phyloP scores from a whole-genome alignment of 1,284 basidiomycete genomes.

The Sporisorium sorghi region DNA sequence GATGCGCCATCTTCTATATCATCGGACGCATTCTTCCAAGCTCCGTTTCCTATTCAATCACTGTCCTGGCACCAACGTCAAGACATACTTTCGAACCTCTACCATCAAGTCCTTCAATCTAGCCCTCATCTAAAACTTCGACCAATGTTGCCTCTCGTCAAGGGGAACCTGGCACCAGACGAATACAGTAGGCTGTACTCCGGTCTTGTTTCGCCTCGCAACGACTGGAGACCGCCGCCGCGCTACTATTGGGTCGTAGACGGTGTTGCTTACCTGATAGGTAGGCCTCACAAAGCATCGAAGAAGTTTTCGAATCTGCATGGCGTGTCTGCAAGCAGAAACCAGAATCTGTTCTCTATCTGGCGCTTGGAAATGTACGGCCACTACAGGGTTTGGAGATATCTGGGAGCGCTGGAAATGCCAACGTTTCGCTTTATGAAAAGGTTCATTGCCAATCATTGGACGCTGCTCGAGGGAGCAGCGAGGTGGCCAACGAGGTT shows the following conservation, averaged over 20 bases:
- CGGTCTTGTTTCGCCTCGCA: not conserved
- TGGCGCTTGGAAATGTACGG: conserved; percentile 11
- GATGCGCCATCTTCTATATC: not conserved
- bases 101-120: not conserved
- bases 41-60: not conserved
- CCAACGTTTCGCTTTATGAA: not conserved
- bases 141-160: not conserved
- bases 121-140: not conserved
- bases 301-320: not conserved
- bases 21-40: not conserved
- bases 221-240: not conserved
- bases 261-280: not conserved
- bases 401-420: conserved; percentile 6
- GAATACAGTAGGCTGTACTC: not conserved
- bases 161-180: not conserved
- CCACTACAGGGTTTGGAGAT: conserved; percentile 8
- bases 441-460: not conserved
- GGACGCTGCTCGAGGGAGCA: not conserved
- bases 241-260: not conserved
- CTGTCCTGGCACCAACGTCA: not conserved
- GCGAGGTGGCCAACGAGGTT: not conserved
- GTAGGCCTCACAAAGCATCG: not conserved
- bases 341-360: not conserved
- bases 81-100: not conserved
- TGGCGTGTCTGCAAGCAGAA: not conserved